Percentiles rank a stretch among this genome's conserved stretches.
Evolutionary conservation across 2,329 filamentous ascomycete species (phyloP).

Genomic region (Ceratocystiopsis minuta): DNA sequence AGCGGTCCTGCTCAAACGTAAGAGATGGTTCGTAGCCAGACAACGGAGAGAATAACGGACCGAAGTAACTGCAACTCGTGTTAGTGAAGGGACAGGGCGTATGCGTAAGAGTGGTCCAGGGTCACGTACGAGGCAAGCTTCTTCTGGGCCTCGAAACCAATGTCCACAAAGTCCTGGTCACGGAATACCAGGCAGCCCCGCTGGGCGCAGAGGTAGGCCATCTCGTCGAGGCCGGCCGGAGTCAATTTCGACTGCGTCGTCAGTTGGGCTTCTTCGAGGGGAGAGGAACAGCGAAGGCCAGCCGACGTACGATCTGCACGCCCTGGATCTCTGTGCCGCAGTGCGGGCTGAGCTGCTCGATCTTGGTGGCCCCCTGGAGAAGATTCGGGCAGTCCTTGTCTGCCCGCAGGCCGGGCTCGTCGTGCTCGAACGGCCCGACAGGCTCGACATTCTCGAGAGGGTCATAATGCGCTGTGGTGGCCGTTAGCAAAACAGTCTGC

Average conservation of each 20-base stretch:
- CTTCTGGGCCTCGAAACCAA: conserved; percentile 10
- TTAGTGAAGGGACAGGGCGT: not conserved
- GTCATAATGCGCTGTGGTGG: conserved; percentile 11
- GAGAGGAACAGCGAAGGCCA: not conserved
- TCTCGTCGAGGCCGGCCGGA: conserved; percentile 9
- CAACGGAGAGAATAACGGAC: not conserved
- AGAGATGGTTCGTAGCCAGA: not conserved
- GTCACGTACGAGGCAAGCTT: conserved; percentile 9
- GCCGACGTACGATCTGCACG: conserved; percentile 8
- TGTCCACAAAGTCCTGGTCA: conserved; percentile 5
- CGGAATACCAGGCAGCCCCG: conserved; percentile 9
- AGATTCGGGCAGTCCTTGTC: conserved; percentile 11
- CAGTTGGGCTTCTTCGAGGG: not conserved
- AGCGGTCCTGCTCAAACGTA: conserved; percentile 6
- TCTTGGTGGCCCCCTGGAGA: conserved; percentile 9
- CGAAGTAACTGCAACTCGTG: not conserved
- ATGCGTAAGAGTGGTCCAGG: too few species aligned
- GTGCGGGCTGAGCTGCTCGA: conserved; percentile 13
- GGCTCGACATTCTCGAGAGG: conserved; percentile 11
- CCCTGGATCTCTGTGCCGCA: conserved; percentile 12
- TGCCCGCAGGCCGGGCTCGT: conserved; percentile 12
- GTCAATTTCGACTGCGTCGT: conserved; percentile 4
- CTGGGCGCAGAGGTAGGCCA: conserved; percentile 10
- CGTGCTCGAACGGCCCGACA: conserved; percentile 11
- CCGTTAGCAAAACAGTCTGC: not conserved